Percentiles rank a stretch among this genome's conserved stretches.
Conservation (phyloP, 2,329 filamentous ascomycete genomes). For the Ceratocystis lukuohia region DNA sequence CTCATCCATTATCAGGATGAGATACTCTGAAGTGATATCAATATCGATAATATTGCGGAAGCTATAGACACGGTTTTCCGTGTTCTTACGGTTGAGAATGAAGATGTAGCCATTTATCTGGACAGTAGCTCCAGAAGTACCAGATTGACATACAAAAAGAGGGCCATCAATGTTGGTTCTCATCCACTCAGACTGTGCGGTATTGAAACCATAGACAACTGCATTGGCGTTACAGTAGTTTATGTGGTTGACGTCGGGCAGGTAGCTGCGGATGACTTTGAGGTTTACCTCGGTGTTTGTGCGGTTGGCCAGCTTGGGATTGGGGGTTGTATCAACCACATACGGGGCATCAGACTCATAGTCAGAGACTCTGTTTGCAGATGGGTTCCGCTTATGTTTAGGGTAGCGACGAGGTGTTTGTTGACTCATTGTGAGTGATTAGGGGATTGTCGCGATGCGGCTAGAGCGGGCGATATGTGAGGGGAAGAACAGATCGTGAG, state of each 20-base stretch:
- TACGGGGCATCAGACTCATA: conserved; percentile 52
- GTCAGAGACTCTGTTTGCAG: conserved; percentile 37
- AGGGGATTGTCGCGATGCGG: no score
- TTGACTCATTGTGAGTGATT: conserved; percentile 30
- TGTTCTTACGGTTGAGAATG: conserved; percentile 56
- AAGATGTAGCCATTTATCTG: conserved; percentile 41
- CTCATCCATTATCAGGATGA: conserved; percentile 35
- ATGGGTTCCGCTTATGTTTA: conserved; percentile 31
- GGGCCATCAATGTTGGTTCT: conserved; percentile 77
- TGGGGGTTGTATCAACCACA: conserved; percentile 32
- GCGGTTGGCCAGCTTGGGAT: conserved; percentile 40
- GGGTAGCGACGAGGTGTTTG: conserved; percentile 30
- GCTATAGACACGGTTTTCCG: conserved; percentile 57
- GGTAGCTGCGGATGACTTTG: conserved; percentile 66
- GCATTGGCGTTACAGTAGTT: conserved; percentile 72
- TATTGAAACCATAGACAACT: conserved; percentile 69
- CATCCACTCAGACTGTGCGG: conserved; percentile 57
- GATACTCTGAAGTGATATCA: conserved; percentile 45
- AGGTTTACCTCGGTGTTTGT: conserved; percentile 82
- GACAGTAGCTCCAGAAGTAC: neutral
- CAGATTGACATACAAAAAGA: conserved; percentile 50
- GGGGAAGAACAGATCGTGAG: neutral
- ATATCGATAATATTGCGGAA: conserved; percentile 48
- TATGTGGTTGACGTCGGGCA: conserved; percentile 59
- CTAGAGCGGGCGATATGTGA: neutral